Conservation (phyloP, 331 rosid species). For the Quercus phellos region DNA sequence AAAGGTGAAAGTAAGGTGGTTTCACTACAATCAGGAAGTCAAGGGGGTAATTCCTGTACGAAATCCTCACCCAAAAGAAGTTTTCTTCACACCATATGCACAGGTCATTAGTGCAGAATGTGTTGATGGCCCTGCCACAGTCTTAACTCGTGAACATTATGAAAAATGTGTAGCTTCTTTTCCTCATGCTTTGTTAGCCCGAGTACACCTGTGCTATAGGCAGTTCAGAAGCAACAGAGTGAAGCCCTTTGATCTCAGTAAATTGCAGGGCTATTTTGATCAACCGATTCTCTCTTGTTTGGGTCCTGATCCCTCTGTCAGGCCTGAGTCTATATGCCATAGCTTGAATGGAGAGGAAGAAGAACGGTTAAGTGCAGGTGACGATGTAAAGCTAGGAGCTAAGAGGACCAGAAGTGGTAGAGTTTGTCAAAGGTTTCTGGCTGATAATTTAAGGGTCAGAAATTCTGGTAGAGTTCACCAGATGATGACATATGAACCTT, state of each 20-base stretch:
- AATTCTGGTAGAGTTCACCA: constrained; percentile 42
- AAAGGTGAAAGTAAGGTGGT: constrained; percentile 96
- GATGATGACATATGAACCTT: constrained; percentile 41
- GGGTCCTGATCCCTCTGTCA: constrained; percentile 42
- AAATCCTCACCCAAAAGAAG: constrained; percentile 89
- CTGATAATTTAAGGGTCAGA: constrained; percentile 44
- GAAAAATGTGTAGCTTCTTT: constrained; percentile 59
- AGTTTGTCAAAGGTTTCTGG: constrained; percentile 37
- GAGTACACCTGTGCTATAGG: constrained; percentile 74
- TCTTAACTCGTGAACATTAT: constrained; percentile 77
- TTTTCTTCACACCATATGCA: constrained; percentile 82
- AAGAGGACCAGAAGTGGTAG: constrained; percentile 68
- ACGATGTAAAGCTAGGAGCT: constrained; percentile 47
- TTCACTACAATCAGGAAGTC: constrained; percentile 93
- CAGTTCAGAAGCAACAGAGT: constrained; percentile 83
- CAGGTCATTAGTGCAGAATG: constrained; percentile 97
- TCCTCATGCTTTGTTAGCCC: constrained; percentile 58
- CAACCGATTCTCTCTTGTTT: constrained; percentile 81
- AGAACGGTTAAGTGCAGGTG: constrained; percentile 50
- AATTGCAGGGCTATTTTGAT: constrained; percentile 75
- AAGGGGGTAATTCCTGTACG: constrained; percentile 63
- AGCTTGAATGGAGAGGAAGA: constrained; percentile 48
- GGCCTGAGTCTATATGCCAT: constrained; percentile 33
- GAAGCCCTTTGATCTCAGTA: constrained; percentile 85
- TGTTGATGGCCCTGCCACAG: constrained; percentile 87